Percentiles rank a stretch among this genome's conserved stretches.
Conservation (phyloP, 2,329 filamentous ascomycete species). For the Diplodia mutila region DNA sequence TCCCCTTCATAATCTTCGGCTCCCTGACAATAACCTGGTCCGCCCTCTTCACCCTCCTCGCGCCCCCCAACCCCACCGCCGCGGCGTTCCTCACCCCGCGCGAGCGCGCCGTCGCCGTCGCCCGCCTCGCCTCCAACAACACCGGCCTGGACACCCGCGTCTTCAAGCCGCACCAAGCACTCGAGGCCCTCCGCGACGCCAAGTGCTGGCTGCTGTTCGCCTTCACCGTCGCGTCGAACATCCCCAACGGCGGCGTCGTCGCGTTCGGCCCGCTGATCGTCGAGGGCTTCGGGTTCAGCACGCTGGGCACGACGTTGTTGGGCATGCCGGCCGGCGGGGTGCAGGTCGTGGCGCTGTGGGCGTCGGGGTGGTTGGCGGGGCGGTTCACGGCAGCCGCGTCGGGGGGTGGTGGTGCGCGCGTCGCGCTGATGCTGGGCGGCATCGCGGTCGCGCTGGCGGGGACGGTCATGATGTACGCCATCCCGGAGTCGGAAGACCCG, state of each 20-base stretch:
- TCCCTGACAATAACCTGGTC: conserved; percentile 36
- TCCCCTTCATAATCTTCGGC: conserved; percentile 46
- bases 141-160: conserved; percentile 52
- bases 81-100: conserved; percentile 65
- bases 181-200: conserved; percentile 65
- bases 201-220: conserved; percentile 49
- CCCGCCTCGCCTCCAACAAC: conserved; percentile 59
- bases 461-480: conserved; percentile 20
- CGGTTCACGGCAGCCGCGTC: not conserved
- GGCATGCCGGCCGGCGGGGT: conserved; percentile 30
- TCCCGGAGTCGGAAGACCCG: conserved; percentile 5
- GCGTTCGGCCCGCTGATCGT: conserved; percentile 28
- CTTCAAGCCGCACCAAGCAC: conserved; percentile 58
- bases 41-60: conserved; percentile 48
- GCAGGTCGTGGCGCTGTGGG: conserved; percentile 25
- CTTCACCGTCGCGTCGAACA: conserved; percentile 5
- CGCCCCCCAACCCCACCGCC: conserved; percentile 64
- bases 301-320: conserved; percentile 20
- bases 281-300: conserved; percentile 26
- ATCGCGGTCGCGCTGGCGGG: conserved; percentile 12
- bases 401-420: not conserved
- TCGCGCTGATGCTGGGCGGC: conserved; percentile 4
- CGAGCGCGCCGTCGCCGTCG: conserved; percentile 69
- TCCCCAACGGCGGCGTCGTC: conserved; percentile 27
- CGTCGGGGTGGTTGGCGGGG: not conserved